Evolutionary conservation across 805 yeast species (phyloP).

Genomic region (Starmerella apis): DNA sequence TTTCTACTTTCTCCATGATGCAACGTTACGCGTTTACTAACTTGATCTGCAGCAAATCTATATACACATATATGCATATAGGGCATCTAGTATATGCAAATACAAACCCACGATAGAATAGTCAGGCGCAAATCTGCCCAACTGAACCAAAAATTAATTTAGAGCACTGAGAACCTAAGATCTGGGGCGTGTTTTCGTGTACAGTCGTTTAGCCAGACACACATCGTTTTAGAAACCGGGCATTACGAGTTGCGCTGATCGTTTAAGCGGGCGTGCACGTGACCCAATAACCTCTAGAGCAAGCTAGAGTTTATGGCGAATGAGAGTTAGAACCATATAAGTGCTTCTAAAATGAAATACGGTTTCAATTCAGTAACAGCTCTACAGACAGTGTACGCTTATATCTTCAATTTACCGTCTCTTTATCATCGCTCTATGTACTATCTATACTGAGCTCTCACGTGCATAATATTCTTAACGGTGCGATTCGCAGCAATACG

Average conservation of each 20-base stretch:
- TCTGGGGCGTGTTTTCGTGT: neutral
- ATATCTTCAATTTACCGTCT: neutral
- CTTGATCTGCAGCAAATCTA: neutral
- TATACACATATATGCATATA: neutral
- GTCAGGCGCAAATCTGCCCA: too few relatives aligned
- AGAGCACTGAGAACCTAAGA: neutral
- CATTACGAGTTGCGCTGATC: conserved; percentile 3
- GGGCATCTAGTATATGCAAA: neutral
- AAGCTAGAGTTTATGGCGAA: too few relatives aligned
- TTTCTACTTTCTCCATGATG: neutral
- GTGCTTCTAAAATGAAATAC: too few relatives aligned
- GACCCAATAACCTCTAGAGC: neutral
- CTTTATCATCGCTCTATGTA: neutral
- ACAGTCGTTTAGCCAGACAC: neutral
- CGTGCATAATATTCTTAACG: neutral
- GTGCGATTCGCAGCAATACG: conserved; percentile 9
- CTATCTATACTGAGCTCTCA: neutral
- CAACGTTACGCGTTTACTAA: neutral
- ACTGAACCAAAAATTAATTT: too few relatives aligned
- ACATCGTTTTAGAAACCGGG: neutral
- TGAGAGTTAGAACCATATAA: too few relatives aligned
- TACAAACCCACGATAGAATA: too few relatives aligned
- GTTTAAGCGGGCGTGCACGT: neutral
- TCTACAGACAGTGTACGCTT: too few relatives aligned
- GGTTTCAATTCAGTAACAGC: too few relatives aligned